These are phyloP conservation scores for Persicaria maculosa DNA, from an alignment of 148 eudicot species.

Conservation along the genomic window DNA sequence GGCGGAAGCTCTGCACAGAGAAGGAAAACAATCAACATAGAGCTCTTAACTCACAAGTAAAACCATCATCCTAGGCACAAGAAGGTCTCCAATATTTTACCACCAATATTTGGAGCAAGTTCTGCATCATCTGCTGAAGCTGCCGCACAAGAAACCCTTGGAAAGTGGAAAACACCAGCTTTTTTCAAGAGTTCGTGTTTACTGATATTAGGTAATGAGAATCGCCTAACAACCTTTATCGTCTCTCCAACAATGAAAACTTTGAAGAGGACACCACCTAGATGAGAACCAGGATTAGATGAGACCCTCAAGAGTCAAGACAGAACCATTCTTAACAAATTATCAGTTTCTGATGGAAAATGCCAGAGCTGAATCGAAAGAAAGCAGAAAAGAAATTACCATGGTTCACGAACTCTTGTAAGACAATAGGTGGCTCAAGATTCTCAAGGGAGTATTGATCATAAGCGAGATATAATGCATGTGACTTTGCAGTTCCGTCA, in stretches of 20 bases:
- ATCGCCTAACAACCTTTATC: conserved; percentile 81
- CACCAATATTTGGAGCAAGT: conserved; percentile 69
- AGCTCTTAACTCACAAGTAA: not conserved
- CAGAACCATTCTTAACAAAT: not conserved
- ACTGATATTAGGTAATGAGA: conserved; percentile 87
- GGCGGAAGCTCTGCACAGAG: conserved; percentile 77
- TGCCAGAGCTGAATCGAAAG: not conserved
- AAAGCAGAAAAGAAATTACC: conserved; percentile 33
- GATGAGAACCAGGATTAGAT: not conserved
- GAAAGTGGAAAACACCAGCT: conserved; percentile 71
- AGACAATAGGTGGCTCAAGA: conserved; percentile 85
- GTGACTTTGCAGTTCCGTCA: conserved; percentile 78
- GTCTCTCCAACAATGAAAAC: conserved; percentile 88
- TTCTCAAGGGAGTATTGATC: conserved; percentile 73
- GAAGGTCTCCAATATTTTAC: conserved; percentile 22
- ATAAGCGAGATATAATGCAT: conserved; percentile 80
- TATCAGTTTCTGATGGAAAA: not conserved
- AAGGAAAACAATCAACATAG: not conserved
- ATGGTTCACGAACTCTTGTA: conserved; percentile 93
- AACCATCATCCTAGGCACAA: not conserved
- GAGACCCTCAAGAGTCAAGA: not conserved
- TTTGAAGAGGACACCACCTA: conserved; percentile 93
- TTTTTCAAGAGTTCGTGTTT: conserved; percentile 47
- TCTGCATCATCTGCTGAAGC: conserved; percentile 98
- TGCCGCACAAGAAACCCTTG: conserved; percentile 94